phyloP scores from a whole-genome alignment of 2,329 filamentous ascomycete genomes.

The Colletotrichum sp. region DNA sequence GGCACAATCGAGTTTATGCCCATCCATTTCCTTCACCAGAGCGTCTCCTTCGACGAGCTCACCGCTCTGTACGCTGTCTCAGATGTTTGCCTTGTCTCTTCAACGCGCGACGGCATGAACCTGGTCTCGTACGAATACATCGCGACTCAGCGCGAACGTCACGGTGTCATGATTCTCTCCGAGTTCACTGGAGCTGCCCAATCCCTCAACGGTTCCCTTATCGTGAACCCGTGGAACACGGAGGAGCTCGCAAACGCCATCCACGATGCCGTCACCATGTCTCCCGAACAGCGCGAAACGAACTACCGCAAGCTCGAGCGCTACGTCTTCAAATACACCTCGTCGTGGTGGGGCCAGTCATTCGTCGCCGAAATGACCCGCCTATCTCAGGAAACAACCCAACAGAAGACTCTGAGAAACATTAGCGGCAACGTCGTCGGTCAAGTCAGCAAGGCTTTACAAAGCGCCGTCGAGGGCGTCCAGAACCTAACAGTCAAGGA shows the following conservation, averaged over 20 bases:
- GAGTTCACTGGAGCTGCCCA: slow-evolving; percentile 97
- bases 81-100: slow-evolving; percentile 91
- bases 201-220: slow-evolving; percentile 88
- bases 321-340: slow-evolving; percentile 98
- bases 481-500: background rate
- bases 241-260: slow-evolving; percentile 93
- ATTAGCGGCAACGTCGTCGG: slow-evolving; percentile 43
- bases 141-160: slow-evolving; percentile 85
- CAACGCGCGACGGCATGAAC: slow-evolving; percentile 99
- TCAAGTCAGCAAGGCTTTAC: slow-evolving; percentile 15
- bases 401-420: slow-evolving; percentile 46
- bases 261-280: slow-evolving; percentile 97
- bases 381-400: slow-evolving; percentile 44
- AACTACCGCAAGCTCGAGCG: slow-evolving; percentile 93
- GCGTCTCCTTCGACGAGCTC: slow-evolving; percentile 91
- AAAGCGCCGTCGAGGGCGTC: slow-evolving; percentile 1
- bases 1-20: slow-evolving; percentile 98
- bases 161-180: slow-evolving; percentile 93
- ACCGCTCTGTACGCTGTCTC: slow-evolving; percentile 92
- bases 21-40: slow-evolving; percentile 98
- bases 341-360: slow-evolving; percentile 93
- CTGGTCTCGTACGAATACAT: slow-evolving; percentile 99
- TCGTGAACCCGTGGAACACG: slow-evolving; percentile 99
- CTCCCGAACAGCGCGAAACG: slow-evolving; percentile 80
- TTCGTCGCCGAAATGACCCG: slow-evolving; percentile 85